Percentiles rank a stretch among this genome's conserved stretches.
Conservation (phyloP, 192 early-diverging fungal species). For the Coemansia asiatica region DNA sequence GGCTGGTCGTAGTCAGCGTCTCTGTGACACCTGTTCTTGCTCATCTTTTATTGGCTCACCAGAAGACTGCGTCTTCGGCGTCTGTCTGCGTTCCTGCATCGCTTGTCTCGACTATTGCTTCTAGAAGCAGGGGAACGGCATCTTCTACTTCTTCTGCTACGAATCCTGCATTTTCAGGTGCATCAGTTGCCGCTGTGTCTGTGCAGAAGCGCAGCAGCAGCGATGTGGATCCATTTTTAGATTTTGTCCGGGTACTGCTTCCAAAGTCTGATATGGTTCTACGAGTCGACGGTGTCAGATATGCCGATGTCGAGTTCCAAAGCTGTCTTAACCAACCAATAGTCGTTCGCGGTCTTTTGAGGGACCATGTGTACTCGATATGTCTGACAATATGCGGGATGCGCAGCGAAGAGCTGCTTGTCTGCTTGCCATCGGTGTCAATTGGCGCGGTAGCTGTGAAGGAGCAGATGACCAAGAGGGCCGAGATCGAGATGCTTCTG, state of each 20-base stretch:
- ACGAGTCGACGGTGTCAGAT: conserved; percentile 43
- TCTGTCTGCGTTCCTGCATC: conserved; percentile 43
- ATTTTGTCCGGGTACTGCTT: conserved; percentile 37
- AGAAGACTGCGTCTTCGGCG: conserved; percentile 17
- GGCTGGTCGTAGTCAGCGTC: conserved; percentile 15
- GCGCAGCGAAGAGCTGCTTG: conserved; percentile 43
- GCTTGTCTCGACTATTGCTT: conserved; percentile 9
- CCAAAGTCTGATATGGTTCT: conserved; percentile 35
- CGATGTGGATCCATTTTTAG: conserved; percentile 29
- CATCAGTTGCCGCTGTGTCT: conserved; percentile 7
- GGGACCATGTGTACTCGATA: conserved; percentile 13
- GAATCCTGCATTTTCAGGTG: conserved; percentile 6
- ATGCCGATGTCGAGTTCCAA: conserved; percentile 23
- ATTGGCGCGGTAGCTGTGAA: background rate
- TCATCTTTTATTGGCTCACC: conserved; percentile 31
- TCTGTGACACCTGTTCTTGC: conserved; percentile 45
- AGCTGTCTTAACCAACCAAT: conserved; percentile 19
- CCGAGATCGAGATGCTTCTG: background rate
- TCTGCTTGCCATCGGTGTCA: conserved; percentile 6
- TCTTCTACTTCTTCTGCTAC: background rate
- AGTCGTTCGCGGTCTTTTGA: conserved; percentile 19
- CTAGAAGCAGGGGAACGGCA: background rate
- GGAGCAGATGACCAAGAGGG: conserved; percentile 8
- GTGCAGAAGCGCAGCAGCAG: background rate
- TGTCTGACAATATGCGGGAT: conserved; percentile 32